These are phyloP conservation scores for Cyberlindnera subsufficiens DNA, from an alignment of 805 yeast species.

Conservation along the genomic window DNA sequence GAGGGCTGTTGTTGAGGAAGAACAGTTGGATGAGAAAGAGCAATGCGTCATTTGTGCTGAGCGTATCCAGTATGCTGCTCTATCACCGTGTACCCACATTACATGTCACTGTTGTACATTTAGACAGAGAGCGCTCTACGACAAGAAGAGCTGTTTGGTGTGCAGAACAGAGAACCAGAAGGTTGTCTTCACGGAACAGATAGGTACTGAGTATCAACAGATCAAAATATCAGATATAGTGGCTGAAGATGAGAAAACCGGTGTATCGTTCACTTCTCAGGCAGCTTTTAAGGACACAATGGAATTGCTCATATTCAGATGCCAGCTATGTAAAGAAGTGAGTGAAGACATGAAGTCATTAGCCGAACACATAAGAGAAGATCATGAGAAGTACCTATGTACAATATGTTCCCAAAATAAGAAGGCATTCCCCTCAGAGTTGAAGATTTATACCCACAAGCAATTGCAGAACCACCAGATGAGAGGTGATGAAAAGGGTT, in stretches of 20 bases:
- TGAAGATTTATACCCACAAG: slow-evolving; percentile 52
- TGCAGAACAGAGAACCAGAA: slow-evolving; percentile 69
- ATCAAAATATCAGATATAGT: slow-evolving; percentile 26
- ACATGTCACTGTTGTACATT: slow-evolving; percentile 81
- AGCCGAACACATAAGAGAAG: slow-evolving; percentile 56
- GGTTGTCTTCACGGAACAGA: slow-evolving; percentile 52
- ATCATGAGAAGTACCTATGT: slow-evolving; percentile 64
- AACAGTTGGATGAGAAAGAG: slow-evolving; percentile 34
- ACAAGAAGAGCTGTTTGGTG: slow-evolving; percentile 68
- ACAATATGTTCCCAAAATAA: slow-evolving; percentile 72
- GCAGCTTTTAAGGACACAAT: slow-evolving; percentile 44
- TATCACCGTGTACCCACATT: slow-evolving; percentile 79
- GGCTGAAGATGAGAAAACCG: slow-evolving; percentile 37
- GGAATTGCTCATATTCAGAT: slow-evolving; percentile 45
- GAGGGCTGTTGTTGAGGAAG: slow-evolving; percentile 16
- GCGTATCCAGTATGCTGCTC: slow-evolving; percentile 51
- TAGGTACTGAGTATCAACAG: slow-evolving; percentile 32
- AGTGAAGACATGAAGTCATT: slow-evolving; percentile 49
- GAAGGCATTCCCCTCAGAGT: slow-evolving; percentile 70
- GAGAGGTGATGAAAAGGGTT: slow-evolving; percentile 72
- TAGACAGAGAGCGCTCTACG: slow-evolving; percentile 75
- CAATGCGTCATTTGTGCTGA: slow-evolving; percentile 85
- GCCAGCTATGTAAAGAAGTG: slow-evolving; percentile 37
- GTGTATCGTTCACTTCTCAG: slow-evolving; percentile 53
- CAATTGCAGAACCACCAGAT: slow-evolving; percentile 66